phyloP scores from a whole-genome alignment of 768 basidiomycete species.

The Tylopilus felleus region DNA sequence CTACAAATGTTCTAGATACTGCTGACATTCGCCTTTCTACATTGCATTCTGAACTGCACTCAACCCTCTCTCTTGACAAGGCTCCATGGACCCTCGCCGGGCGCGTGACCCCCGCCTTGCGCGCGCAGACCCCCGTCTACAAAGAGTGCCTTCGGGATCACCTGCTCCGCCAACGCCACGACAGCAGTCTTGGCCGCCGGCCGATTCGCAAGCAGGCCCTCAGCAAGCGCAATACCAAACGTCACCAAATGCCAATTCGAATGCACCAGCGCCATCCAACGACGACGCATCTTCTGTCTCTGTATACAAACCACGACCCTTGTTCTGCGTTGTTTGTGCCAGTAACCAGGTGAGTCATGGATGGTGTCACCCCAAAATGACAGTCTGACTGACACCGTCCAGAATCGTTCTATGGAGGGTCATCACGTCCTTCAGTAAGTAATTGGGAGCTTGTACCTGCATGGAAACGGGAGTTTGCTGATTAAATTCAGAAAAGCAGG shows the following conservation, averaged over 20 bases:
- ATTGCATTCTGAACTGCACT: constrained; percentile 14
- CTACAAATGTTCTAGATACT: constrained; percentile 89
- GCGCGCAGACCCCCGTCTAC: constrained; percentile 64
- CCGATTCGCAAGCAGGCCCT: constrained; percentile 7
- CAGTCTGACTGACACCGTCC: constrained; percentile 16
- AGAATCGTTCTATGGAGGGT: constrained; percentile 99
- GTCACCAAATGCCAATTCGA: constrained; percentile 7
- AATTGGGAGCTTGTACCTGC: constrained; percentile 31
- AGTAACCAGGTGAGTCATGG: constrained; percentile 80
- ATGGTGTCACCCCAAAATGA: not conserved
- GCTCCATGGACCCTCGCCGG: constrained; percentile 72
- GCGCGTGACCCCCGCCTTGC: constrained; percentile 78
- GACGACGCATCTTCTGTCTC: constrained; percentile 13
- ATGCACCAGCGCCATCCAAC: not conserved
- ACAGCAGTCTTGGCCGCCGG: constrained; percentile 26
- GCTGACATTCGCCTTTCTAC: constrained; percentile 54
- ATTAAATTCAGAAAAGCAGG: constrained; percentile 75
- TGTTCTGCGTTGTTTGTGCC: constrained; percentile 99
- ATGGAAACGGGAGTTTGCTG: not conserved
- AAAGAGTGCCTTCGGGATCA: constrained; percentile 42
- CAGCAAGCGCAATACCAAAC: constrained; percentile 21
- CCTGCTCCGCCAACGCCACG: constrained; percentile 29
- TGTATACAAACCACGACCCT: constrained; percentile 62
- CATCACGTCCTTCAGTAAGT: constrained; percentile 87
- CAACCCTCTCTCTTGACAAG: constrained; percentile 11